These are phyloP conservation scores for Kitagawia praeruptora DNA, from an alignment of 129 eudicot species.

Conservation along the genomic window DNA sequence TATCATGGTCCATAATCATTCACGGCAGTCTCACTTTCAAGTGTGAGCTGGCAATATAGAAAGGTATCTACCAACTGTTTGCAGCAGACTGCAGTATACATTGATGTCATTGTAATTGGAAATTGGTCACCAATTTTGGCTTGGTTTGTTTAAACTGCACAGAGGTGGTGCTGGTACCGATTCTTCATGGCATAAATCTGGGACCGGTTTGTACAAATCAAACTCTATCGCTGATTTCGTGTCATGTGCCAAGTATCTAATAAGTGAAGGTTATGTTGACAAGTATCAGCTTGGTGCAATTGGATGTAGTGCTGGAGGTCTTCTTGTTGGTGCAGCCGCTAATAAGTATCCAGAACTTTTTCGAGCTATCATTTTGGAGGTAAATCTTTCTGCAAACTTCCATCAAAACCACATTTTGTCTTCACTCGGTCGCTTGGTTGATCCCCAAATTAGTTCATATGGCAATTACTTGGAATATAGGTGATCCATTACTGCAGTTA, in stretches of 20 bases:
- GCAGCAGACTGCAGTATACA: too few relatives aligned
- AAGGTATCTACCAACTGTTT: too few relatives aligned
- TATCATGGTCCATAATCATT: too few relatives aligned
- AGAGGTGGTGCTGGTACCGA: slow-evolving; percentile 75
- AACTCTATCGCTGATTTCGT: slow-evolving; percentile 77
- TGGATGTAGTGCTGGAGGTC: slow-evolving; percentile 76
- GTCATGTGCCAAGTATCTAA: slow-evolving; percentile 66
- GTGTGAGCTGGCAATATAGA: too few relatives aligned
- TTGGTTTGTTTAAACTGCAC: slow-evolving; percentile 17
- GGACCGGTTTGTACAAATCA: slow-evolving; percentile 55
- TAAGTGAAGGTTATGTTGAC: slow-evolving; percentile 53
- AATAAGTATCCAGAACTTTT: slow-evolving; percentile 64
- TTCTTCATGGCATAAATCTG: slow-evolving; percentile 69
- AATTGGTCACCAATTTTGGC: not conserved
- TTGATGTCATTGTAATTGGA: not conserved
- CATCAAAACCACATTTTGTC: not conserved
- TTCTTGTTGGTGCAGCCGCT: slow-evolving; percentile 67
- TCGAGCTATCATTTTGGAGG: slow-evolving; percentile 74
- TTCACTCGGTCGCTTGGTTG: too few relatives aligned
- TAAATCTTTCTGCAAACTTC: slow-evolving; percentile 7
- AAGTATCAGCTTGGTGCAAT: slow-evolving; percentile 49
- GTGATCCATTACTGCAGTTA: not conserved
- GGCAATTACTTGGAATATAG: not conserved
- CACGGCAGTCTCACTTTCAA: too few relatives aligned
- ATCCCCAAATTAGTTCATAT: too few relatives aligned